Evolutionary conservation across 805 yeast species (phyloP), one percentile per base, ranked within the genome.

Genomic region (Cyberlindnera nakhonratchasimensis): DNA sequence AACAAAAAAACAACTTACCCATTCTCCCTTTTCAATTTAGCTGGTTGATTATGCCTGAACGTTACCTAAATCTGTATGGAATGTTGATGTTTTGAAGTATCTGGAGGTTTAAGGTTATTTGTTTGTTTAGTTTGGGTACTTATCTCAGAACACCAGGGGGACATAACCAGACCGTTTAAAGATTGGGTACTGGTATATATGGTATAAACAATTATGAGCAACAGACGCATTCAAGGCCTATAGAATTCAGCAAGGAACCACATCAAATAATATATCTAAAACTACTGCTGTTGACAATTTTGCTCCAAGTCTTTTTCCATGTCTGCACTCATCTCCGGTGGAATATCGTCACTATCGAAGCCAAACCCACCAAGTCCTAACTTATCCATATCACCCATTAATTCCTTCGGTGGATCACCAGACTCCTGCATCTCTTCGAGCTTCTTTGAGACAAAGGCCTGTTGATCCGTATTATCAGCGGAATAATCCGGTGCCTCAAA

Each of bases 381-480:
- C 66, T 74, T 43, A 64, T 67, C 34, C 70, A 67, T 48, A 24
- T 75, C 82, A 21, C 84, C 86, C 46, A 82, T 77, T 28, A 87
- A 67, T 39, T 85, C 95, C 12, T 72, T 59, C 5, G 96, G 96
- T 2, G 95, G 95, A 56, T 86, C 80, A 0, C 95, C 95, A 23
- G 84, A 65, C 36, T 75, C 82, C 61, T 87, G 86, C 59, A 80
- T 68, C n/a, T 72, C 70, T 54, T 83, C 90, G 66, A 87, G 70
- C 47, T 77, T 73, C 7, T 60, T 52, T 40, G 79, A 72, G 36
- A 87, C 75, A 44, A 65, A 72, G 38, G 74, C 77, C 45, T 80
- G 70, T 34, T 64, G 64, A 23, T 59, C 54, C 10, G 52, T 46
- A 35, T 65, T 59, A 4, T 44, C 65, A 46, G 83, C 91, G 44